These are phyloP conservation scores for Flaveria bidentis DNA, from an alignment of 129 eudicot genomes.

Conservation along the genomic window DNA sequence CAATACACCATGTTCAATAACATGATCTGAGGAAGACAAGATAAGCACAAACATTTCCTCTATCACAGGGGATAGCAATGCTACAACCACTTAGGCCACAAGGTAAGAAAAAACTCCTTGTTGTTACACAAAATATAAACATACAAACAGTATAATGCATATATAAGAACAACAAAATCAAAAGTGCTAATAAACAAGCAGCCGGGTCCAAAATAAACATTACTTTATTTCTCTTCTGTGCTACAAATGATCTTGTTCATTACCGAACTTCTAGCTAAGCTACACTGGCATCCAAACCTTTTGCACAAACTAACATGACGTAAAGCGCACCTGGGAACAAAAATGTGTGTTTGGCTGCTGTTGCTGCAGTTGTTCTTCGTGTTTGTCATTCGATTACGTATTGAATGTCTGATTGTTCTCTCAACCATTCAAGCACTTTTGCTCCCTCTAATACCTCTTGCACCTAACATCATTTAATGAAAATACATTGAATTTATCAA, in stretches of 20 bases:
- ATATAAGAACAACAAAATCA: too few relatives aligned
- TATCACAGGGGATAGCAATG: too few relatives aligned
- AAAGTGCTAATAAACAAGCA: not conserved
- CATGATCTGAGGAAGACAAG: too few relatives aligned
- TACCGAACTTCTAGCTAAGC: slow-evolving; percentile 14
- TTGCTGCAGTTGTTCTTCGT: slow-evolving; percentile 20
- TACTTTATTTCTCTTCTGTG: slow-evolving; percentile 11
- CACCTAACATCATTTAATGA: slow-evolving; percentile 49
- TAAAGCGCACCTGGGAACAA: slow-evolving; percentile 24
- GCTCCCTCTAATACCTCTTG: slow-evolving; percentile 94
- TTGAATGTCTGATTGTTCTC: slow-evolving; percentile 71
- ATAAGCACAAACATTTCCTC: too few relatives aligned
- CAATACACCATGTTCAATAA: not conserved
- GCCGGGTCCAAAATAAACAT: not conserved
- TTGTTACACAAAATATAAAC: too few relatives aligned
- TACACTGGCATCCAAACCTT: not conserved
- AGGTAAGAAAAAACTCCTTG: too few relatives aligned
- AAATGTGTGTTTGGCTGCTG: slow-evolving; percentile 29
- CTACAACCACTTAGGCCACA: too few relatives aligned
- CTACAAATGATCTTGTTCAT: slow-evolving; percentile 21
- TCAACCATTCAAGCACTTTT: slow-evolving; percentile 95
- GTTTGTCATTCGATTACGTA: slow-evolving; percentile 50
- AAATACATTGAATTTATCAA: not conserved
- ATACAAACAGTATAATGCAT: too few relatives aligned
- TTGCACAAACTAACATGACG: not conserved